These are phyloP conservation scores for Syncephalastrum contaminatum DNA, from an alignment of 371 early-diverging fungal genomes.

Conservation along the genomic window DNA sequence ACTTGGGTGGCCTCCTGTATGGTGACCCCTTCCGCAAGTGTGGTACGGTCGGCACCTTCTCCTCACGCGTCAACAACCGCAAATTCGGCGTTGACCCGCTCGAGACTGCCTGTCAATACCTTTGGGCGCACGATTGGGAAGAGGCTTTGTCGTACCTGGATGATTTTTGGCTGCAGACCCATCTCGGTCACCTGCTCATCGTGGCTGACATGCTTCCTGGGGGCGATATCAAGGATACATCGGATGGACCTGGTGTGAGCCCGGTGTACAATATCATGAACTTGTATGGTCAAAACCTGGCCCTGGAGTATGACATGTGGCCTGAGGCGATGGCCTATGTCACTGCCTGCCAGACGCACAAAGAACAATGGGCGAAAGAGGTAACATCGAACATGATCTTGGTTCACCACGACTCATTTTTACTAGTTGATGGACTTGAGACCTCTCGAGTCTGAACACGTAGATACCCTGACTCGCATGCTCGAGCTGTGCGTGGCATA, in stretches of 20 bases:
- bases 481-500: not conserved
- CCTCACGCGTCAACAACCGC: too few species aligned
- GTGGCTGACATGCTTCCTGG: slow-evolving; percentile 10
- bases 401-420: too few species aligned
- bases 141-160: slow-evolving; percentile 11
- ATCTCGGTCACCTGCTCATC: slow-evolving; percentile 21
- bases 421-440: too few species aligned
- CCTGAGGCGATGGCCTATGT: slow-evolving; percentile 32
- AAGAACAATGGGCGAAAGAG: slow-evolving; percentile 27
- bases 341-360: slow-evolving; percentile 21
- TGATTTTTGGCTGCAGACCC: slow-evolving; percentile 17
- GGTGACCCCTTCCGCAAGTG: slow-evolving; percentile 15
- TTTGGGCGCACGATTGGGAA: slow-evolving; percentile 14
- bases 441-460: not conserved
- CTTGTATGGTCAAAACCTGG: slow-evolving; percentile 23
- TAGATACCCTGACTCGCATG: slow-evolving; percentile 1
- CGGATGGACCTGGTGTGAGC: slow-evolving; percentile 15
- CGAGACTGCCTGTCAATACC: slow-evolving; percentile 11
- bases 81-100: not conserved
- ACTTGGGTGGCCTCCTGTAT: slow-evolving; percentile 11
- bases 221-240: not conserved
- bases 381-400: slow-evolving; percentile 3
- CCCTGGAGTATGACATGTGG: slow-evolving; percentile 24
- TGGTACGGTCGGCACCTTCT: too few species aligned
- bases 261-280: slow-evolving; percentile 30